Base-by-base conservation (phyloP, 2,329 filamentous ascomycete species). In the Alternaria tenuissima region DNA sequence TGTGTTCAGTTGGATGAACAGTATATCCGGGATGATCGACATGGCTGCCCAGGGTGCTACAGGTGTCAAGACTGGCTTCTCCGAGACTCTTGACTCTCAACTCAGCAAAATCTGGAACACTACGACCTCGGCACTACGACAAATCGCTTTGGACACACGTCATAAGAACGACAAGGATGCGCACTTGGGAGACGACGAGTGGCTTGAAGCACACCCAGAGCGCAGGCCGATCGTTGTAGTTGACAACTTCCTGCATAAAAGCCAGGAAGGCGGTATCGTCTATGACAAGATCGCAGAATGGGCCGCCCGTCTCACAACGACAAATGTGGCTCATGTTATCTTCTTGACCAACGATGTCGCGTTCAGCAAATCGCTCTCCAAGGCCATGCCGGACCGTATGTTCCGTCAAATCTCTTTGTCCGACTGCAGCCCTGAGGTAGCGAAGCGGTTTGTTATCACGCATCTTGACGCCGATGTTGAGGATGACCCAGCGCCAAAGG, bases 1-100 rank as follows among this genome's bases (percentile, higher is more conserved):
- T 0, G 88, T 99, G 0, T 99, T 99, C 77, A 96, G 92, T 0
- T 98, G 94, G 92, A 91, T 96, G 80, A 97, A 98, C 78, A 97
- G 89, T 72, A 88, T 98, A 66, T 96, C 92, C 79, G 96, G 93
- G 76, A 87, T 97, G 80, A 84, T 97, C 65, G 95, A 98, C 70
- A 86, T 98, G 38, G 95, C 94, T 22, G 92, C 95, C 1, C 94
- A 97, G 76, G 92, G 94, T 69, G 95, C 95, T 12, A 96, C 94
- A 20, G 94, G 94, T 12, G 91, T 96, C 59, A 97, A 98, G 80
- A 91, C 93, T 6, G 94, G 94, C 7, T 97, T 98, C 75, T 96
- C 92, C 0, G 94, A 97, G 76, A 97, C 93, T 0, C 82, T 97
- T 28, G 94, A 97, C 74, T 89, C 91, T 0, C 94, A 98, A 71